phyloP scores from a whole-genome alignment of 2,329 filamentous ascomycete genomes.

The Verruconis gallopava region DNA sequence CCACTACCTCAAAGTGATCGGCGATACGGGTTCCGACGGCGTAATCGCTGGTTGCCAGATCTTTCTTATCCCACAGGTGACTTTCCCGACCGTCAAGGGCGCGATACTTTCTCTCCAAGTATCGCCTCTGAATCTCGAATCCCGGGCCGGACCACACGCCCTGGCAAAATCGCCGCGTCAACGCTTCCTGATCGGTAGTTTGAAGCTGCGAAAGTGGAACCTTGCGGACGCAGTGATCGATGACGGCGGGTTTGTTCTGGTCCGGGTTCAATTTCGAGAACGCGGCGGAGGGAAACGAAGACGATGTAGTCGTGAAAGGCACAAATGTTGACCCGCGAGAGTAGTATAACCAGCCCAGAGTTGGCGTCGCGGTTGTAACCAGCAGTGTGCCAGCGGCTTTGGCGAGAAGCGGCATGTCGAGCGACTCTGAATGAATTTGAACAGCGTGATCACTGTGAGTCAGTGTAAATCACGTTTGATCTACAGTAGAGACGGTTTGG shows the following conservation, averaged over 20 bases:
- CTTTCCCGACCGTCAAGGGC: conserved; percentile 19
- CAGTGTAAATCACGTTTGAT: no score
- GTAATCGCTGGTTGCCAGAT: conserved; percentile 22
- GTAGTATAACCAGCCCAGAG: conserved; percentile 22
- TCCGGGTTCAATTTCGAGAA: conserved; percentile 21
- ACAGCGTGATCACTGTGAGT: no score
- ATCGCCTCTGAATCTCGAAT: conserved; percentile 23
- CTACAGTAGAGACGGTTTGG: no score
- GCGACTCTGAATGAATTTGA: no score
- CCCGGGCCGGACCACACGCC: conserved; percentile 26
- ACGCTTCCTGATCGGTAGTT: conserved; percentile 17
- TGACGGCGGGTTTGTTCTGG: conserved; percentile 24
- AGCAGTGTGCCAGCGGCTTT: background rate
- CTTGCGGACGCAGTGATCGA: conserved; percentile 24
- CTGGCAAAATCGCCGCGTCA: conserved; percentile 26
- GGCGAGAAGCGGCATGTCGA: conserved; percentile 3
- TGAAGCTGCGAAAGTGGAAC: conserved; percentile 23
- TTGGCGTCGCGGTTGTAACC: conserved; percentile 1
- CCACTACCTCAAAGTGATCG: conserved; percentile 30
- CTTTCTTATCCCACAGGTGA: conserved; percentile 23
- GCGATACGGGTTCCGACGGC: conserved; percentile 23
- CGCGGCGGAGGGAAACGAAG: conserved; percentile 17
- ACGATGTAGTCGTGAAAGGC: conserved; percentile 18
- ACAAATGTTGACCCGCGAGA: conserved; percentile 24
- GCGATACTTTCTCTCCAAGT: conserved; percentile 24